Base-by-base conservation (phyloP, 495 filamentous ascomycete species). In the Aspergillus mulundensis region DNA sequence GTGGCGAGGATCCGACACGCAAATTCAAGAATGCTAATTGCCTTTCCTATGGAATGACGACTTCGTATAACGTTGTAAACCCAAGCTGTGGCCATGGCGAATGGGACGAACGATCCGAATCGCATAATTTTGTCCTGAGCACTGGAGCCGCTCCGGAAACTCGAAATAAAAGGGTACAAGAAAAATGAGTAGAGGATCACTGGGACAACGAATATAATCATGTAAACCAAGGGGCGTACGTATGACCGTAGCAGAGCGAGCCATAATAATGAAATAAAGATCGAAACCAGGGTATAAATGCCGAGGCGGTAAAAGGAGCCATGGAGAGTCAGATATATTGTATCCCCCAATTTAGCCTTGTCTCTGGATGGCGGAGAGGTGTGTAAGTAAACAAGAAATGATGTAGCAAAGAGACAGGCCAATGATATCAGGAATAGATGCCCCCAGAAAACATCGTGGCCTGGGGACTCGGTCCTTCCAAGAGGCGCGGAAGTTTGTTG, bases 381-480 rank as follows among this genome's bases (percentile, higher is more conserved):
- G 66, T 97, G 91, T 11, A 98, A 78, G 64, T 86, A 91, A 46
- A 96, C 85, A 14, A 98, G 79, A 51, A 96, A 83, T 54, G 92
- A 91, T 14, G 89, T 92, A 16, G 92, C 85, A 63, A 97, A 84
- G 36, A 97, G 71, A 20, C 87, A 84, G 38, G 89, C 90, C 51
- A 94, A 72, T 28, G 82, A 86, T 67, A 97, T 92, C 56, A 95
- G 70, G 66, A 90, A 97, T 24, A 97, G 75, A 61, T 87, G 90
- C n/a, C 87, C 89, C 81, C 94, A 98, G 70, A 97, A 91, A 14
- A 80, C 73, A 70, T 98, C 95, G 70, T 97, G 90, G n/a, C 70
- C 63, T 18, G 81, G 79, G 10, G 81, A 77, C 48, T 84, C 78
- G 46, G 73, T 74, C 14, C 78, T 74, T 19, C 77, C 73, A 20